Evolutionary conservation across 768 basidiomycete species (phyloP).

Genomic region (Termitomyces sp.): DNA sequence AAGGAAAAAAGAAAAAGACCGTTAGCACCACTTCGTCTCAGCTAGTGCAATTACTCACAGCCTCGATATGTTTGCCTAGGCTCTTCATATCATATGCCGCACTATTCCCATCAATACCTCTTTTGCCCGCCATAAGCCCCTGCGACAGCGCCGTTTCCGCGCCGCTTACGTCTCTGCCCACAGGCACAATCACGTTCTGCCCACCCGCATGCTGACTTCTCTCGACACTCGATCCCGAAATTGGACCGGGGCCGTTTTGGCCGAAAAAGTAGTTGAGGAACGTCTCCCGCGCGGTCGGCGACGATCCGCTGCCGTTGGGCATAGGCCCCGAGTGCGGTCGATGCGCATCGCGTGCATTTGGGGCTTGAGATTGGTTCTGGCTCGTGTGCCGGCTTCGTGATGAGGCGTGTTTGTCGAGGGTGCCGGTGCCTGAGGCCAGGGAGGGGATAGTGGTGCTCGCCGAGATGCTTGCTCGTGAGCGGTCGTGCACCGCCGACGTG

Average conservation of each 20-base stretch:
- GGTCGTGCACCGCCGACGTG: conserved; percentile 75
- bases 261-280: conserved; percentile 99
- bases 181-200: conserved; percentile 32
- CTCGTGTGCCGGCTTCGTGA: conserved; percentile 25
- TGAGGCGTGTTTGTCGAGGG: conserved; percentile 27
- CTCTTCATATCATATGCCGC: conserved; percentile 99
- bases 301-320: conserved; percentile 26
- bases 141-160: conserved; percentile 44
- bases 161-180: conserved; percentile 63
- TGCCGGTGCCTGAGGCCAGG: conserved; percentile 22
- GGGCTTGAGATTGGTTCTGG: conserved; percentile 10
- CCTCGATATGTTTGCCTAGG: conserved; percentile 94
- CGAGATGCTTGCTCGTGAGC: conserved; percentile 45
- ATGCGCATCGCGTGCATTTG: conserved; percentile 14
- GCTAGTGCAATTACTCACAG: conserved; percentile 51
- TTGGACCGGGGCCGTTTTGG: conserved; percentile 76
- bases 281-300: conserved; percentile 73
- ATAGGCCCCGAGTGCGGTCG: conserved; percentile 31
- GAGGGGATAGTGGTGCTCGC: conserved; percentile 21
- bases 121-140: conserved; percentile 65
- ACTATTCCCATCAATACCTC: conserved; percentile 64
- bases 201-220: conserved; percentile 19
- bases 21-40: neutral
- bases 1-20: conserved; percentile 5
- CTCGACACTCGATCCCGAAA: conserved; percentile 50